phyloP scores from a whole-genome alignment of 495 filamentous ascomycete genomes.

The Penicillium angulare region DNA sequence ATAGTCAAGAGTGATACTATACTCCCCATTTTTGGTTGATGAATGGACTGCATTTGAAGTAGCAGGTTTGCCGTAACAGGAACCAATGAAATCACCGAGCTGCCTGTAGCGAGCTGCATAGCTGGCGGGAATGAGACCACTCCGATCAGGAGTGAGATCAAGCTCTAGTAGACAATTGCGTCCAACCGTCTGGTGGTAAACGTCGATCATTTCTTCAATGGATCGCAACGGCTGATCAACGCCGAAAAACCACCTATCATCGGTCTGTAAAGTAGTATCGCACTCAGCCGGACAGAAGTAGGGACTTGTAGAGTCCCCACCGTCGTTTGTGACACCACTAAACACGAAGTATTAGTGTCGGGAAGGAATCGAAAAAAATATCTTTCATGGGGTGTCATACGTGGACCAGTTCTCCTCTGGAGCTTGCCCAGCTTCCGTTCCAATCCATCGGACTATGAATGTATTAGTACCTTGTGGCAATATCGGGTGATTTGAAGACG shows the following conservation, averaged over 20 bases:
- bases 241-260: slow-evolving; percentile 11
- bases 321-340: neutral
- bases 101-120: slow-evolving; percentile 9
- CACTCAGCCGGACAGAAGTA: slow-evolving; percentile 15
- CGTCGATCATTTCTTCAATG: slow-evolving; percentile 12
- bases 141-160: slow-evolving; percentile 8
- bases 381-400: neutral
- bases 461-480: neutral
- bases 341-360: neutral
- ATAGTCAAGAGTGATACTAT: slow-evolving; percentile 6
- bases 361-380: neutral
- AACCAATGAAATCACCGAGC: slow-evolving; percentile 9
- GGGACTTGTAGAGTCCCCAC: slow-evolving; percentile 5
- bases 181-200: slow-evolving; percentile 10
- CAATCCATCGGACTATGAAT: slow-evolving; percentile 8
- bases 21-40: neutral
- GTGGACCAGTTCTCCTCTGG: slow-evolving; percentile 13
- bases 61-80: slow-evolving; percentile 5
- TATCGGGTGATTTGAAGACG: too few relatives aligned
- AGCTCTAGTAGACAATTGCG: slow-evolving; percentile 9
- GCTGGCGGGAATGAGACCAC: slow-evolving; percentile 4
- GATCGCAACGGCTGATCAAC: slow-evolving; percentile 11
- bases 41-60: neutral
- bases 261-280: slow-evolving; percentile 9
- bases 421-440: slow-evolving; percentile 6